These are phyloP conservation scores for Musa itinerans DNA, from an alignment of 176 grass and related monocot species.

Conservation along the genomic window DNA sequence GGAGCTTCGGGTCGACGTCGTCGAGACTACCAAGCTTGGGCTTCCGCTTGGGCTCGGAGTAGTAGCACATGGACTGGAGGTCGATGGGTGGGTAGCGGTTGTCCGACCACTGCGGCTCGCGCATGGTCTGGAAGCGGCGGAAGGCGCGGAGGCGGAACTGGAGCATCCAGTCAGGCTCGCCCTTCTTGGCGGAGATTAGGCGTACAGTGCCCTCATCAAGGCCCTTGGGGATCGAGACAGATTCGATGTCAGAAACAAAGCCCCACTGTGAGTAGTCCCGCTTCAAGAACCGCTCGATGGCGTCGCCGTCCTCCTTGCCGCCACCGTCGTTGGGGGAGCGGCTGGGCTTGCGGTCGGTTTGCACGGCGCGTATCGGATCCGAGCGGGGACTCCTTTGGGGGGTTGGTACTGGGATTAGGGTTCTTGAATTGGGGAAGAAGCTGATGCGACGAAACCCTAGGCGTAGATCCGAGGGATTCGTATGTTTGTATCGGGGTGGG, in stretches of 20 bases:
- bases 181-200: constrained; percentile 74
- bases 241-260: constrained; percentile 82
- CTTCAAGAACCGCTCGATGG: constrained; percentile 73
- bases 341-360: constrained; percentile 49
- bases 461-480: neutral
- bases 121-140: constrained; percentile 58
- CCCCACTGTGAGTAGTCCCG: constrained; percentile 81
- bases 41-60: constrained; percentile 88
- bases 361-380: constrained; percentile 43
- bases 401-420: constrained; percentile 21
- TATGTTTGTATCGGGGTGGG: neutral
- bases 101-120: constrained; percentile 85
- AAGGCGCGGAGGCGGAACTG: constrained; percentile 71
- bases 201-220: constrained; percentile 70
- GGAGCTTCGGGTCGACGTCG: constrained; percentile 68
- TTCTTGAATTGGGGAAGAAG: constrained; percentile 16
- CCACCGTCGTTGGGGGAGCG: constrained; percentile 18
- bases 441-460: neutral
- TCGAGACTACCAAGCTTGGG: constrained; percentile 83
- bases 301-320: constrained; percentile 41
- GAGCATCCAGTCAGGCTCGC: constrained; percentile 95
- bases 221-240: constrained; percentile 88
- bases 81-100: constrained; percentile 66
- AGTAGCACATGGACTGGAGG: constrained; percentile 84
- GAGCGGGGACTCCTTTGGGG: neutral